Conservation (phyloP, 1,139 yeast genomes). For the Yamadazyma diddensiae region DNA sequence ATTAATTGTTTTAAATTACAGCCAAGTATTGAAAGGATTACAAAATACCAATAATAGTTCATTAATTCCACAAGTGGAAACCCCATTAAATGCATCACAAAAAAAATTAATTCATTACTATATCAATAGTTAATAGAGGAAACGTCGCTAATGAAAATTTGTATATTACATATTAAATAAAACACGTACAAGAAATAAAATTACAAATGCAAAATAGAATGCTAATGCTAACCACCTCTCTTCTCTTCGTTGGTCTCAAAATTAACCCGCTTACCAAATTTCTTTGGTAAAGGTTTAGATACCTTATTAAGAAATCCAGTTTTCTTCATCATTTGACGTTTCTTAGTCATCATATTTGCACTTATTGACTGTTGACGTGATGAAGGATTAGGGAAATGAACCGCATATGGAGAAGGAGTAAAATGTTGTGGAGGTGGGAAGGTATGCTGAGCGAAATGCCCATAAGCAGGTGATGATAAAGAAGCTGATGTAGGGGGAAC, state of each 20-base stretch:
- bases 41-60: background rate
- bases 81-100: constrained; percentile 11
- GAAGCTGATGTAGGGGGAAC: constrained; percentile 2
- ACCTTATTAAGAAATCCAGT: constrained; percentile 1
- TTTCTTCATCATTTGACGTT: constrained; percentile 13
- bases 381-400: constrained; percentile 7
- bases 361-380: constrained; percentile 14
- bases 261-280: constrained; percentile 1
- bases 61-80: constrained; percentile 2
- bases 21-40: constrained; percentile 21
- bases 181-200: constrained; percentile 3
- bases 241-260: background rate
- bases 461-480: constrained; percentile 8
- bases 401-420: constrained; percentile 7
- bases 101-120: constrained; percentile 15
- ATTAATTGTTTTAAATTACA: constrained; percentile 39
- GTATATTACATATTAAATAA: constrained; percentile 5
- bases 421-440: constrained; percentile 2
- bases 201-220: background rate
- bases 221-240: background rate
- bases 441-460: constrained; percentile 8
- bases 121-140: constrained; percentile 2
- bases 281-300: background rate
- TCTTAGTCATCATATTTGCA: constrained; percentile 16
- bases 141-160: background rate